Base-by-base conservation (phyloP, 495 filamentous ascomycete species). In the Letharia columbiana region DNA sequence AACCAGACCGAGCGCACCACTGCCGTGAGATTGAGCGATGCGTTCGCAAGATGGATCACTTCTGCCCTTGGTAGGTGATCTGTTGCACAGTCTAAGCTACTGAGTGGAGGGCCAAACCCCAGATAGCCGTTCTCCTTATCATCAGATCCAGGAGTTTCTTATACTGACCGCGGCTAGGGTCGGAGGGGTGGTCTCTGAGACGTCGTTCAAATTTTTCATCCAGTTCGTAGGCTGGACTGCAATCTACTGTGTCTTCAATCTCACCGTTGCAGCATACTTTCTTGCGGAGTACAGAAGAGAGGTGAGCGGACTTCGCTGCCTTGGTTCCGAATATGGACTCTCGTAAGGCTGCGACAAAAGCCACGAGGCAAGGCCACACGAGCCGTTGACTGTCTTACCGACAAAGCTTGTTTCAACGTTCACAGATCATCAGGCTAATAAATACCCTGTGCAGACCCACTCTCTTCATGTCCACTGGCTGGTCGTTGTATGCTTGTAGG, bases 31-130 rank as follows among this genome's bases (percentile, higher is more conserved):
- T 92, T 17, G 85, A 85, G 57, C 80, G 91, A 42, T 97, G 92
- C 75, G 87, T 93, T 40, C 78, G 79, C 41, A 93, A 91, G 70
- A 93, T 96, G 89, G 92, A 97, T 69, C 92, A 97, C 73, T 96
- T 90, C 70, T 97, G 92, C 74, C 92, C 92, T 1, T 97, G 92
- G 87, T 87, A 78, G 68, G 77, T 75, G 28, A 45, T 35, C 35
- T 18, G n/a, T 18, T 20, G 33, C 57, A 13, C 18, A 31, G 11
- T 17, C 18, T 20, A 18, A 23, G 56, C 5, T 18, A 0, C 6
- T 18, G 47, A 39, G 47, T 17, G 12, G 18, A 11, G 0, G 8
- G 12, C 17, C 13, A 39, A n/a, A 3, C 9, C 17, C 18, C 17
- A 23, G 18, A 31, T n/a, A 60, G 23, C 11, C 17, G 15, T 39